Evolutionary conservation across 2,329 filamentous ascomycete species (phyloP), one percentile per base, ranked within the genome.

Genomic region (Aspergillus udagawae): DNA sequence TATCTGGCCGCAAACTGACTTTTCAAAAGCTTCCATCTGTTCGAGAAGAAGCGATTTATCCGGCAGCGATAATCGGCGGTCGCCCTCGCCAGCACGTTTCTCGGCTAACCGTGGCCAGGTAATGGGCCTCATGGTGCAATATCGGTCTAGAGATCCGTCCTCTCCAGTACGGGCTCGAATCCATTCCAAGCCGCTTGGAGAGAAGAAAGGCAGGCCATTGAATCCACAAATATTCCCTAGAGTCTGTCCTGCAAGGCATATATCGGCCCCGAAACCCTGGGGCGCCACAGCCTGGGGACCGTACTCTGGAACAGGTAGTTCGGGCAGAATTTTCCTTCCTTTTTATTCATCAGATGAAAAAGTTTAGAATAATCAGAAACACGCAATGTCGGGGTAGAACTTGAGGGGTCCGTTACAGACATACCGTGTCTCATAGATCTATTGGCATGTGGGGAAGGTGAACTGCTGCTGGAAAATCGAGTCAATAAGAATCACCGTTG

Each of bases 151-250:
- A 49, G 35, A 17, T 12, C 51, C 42, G 1, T 59, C 51, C 32
- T 51, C 48, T 3, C 59, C 59, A 3, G 56, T 59, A 14, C 51
- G 48, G 2, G 29, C 20, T 42, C 56, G 51, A n/a, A 59, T 55
- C 59, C 59, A 60, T 14, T 54, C 20, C 2, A 41, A 38, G 4
- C 59, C 56, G 29, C 51, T 38, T 3, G 41, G 29, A 23, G 59
- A 60, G n/a, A 60, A 51, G 9, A 59, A 52, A 5, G 56, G 59
- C 23, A 51, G 9, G 21, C 59, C 59, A 12, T 59, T 56, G 35
- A 60, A 60, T 1, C 42, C 45, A 17, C 59, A 56, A 38, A 60
- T 56, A 32, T 51, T 60, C 4, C 59, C 51, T 4, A 59, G 29
- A 12, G 51, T 45, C 2, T 51, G 51, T 1, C 56, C 49, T 5